Conservation (phyloP, 1,139 yeast genomes). For the Pneumocystis wakefieldiae region DNA sequence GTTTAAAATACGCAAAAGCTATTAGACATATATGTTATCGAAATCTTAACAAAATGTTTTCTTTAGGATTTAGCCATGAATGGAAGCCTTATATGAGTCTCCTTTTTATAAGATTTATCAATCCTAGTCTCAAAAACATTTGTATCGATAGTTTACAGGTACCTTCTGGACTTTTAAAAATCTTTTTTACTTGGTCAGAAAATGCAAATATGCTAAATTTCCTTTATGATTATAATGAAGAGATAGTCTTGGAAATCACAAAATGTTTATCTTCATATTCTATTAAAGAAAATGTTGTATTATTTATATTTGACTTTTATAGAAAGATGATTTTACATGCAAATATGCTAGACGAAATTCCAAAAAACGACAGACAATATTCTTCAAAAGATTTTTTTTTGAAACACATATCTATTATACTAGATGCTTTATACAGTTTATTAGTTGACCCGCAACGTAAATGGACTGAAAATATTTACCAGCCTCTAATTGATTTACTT, state of each 20-base stretch:
- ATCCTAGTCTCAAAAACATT: constrained; percentile 52
- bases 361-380: not conserved
- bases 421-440: not conserved
- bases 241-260: constrained; percentile 37
- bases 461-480: not conserved
- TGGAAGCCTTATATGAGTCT: constrained; percentile 45
- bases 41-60: constrained; percentile 21
- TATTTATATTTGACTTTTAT: constrained; percentile 9
- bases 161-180: constrained; percentile 58
- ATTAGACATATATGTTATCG: constrained; percentile 24
- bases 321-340: not conserved
- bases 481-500: constrained; percentile 1
- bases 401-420: not conserved
- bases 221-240: constrained; percentile 38
- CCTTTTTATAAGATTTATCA: constrained; percentile 42
- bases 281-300: constrained; percentile 9
- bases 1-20: constrained; percentile 17
- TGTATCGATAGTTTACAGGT: constrained; percentile 68
- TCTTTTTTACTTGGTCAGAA: constrained; percentile 53
- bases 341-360: not conserved
- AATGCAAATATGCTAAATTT: constrained; percentile 36
- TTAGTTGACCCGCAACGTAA: constrained; percentile 5
- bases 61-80: constrained; percentile 22
- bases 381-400: not conserved
- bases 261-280: constrained; percentile 29